Conservation (phyloP, 208 protist species). For the Trypanosoma mega region DNA sequence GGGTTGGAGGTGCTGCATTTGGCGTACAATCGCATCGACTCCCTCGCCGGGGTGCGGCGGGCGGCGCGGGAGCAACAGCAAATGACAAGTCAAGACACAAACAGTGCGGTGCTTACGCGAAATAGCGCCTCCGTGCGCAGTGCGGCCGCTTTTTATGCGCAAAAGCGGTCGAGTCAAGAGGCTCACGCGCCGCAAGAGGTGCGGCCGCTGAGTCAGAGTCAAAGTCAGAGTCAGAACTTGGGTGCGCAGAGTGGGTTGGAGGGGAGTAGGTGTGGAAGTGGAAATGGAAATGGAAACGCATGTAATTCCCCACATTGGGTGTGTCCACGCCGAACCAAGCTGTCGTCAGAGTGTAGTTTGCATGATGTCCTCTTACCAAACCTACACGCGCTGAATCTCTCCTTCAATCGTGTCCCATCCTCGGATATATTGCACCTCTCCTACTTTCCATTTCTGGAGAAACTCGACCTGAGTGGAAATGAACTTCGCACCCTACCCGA, state of each 20-base stretch:
- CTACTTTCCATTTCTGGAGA: constrained; percentile 64
- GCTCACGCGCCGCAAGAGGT: neutral
- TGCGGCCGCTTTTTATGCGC: constrained; percentile 27
- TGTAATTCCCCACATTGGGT: constrained; percentile 20
- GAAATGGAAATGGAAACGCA: too few relatives aligned
- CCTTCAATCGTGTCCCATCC: constrained; percentile 77
- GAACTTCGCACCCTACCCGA: constrained; percentile 53
- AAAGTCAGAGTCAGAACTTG: too few relatives aligned
- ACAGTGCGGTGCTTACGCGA: neutral
- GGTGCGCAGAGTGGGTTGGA: too few relatives aligned
- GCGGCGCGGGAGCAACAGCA: constrained; percentile 26
- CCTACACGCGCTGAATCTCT: constrained; percentile 74
- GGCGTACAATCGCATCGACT: constrained; percentile 72
- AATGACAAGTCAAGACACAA: constrained; percentile 4
- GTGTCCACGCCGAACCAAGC: neutral
- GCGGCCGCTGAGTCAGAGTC: neutral
- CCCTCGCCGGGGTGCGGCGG: constrained; percentile 37
- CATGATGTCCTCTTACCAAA: constrained; percentile 54
- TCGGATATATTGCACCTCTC: constrained; percentile 52
- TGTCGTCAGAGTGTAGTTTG: constrained; percentile 11
- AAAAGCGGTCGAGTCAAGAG: constrained; percentile 1
- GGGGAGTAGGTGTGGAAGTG: too few relatives aligned
- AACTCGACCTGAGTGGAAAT: constrained; percentile 86
- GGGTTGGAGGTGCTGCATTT: constrained; percentile 72
- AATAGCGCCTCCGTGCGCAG: constrained; percentile 19